These are phyloP conservation scores for Microsporum ferrugineum DNA, from an alignment of 2,329 filamentous ascomycete species.

Conservation along the genomic window DNA sequence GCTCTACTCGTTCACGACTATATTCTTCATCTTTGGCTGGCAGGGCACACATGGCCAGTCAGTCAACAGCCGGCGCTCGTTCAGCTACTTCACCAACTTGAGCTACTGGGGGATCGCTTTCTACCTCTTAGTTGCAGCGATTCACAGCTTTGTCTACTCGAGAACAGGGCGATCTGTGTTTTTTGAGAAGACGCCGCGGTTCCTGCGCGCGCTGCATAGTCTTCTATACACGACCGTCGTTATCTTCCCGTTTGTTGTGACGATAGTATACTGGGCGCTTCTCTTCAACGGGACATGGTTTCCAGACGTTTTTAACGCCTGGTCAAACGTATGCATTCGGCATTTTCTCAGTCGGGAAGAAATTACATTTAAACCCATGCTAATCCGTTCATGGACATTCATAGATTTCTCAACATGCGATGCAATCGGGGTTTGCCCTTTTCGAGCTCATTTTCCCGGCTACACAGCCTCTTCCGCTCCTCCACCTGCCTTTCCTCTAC, in stretches of 20 bases:
- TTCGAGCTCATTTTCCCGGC: conserved; percentile 62
- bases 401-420: conserved; percentile 57
- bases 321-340: conserved; percentile 35
- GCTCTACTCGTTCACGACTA: conserved; percentile 58
- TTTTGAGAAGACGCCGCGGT: conserved; percentile 48
- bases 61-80: conserved; percentile 42
- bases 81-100: conserved; percentile 73
- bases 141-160: conserved; percentile 60
- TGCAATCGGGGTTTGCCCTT: conserved; percentile 64
- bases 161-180: conserved; percentile 41
- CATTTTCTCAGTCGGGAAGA: background rate
- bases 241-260: conserved; percentile 57
- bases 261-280: conserved; percentile 58
- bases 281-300: conserved; percentile 47
- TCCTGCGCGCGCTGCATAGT: conserved; percentile 53
- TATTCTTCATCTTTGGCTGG: conserved; percentile 59
- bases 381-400: background rate
- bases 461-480: conserved; percentile 50
- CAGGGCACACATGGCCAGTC: conserved; percentile 45
- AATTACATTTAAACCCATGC: background rate
- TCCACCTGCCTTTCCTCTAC: conserved; percentile 57
- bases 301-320: conserved; percentile 41
- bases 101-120: conserved; percentile 75
- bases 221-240: conserved; percentile 53
- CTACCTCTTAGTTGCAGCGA: conserved; percentile 57